These are phyloP conservation scores for Bonia amplexicaulis DNA, from an alignment of 176 grass and related monocot genomes.

Conservation along the genomic window DNA sequence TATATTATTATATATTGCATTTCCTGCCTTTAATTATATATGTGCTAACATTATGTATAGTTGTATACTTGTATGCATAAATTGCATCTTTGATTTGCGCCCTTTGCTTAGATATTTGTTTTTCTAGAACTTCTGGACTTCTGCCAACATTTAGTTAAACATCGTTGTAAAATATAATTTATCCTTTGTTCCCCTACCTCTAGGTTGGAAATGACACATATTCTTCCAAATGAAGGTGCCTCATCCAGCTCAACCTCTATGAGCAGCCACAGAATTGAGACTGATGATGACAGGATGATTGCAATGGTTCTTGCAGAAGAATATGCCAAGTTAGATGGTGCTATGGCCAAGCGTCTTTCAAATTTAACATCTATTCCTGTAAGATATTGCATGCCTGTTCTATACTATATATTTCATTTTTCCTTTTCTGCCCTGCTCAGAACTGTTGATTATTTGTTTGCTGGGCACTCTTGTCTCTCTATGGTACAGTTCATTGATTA, in stretches of 20 bases:
- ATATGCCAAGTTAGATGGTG: slow-evolving; percentile 86
- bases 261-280: slow-evolving; percentile 60
- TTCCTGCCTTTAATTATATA: background rate
- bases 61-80: background rate
- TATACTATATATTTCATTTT: slow-evolving; percentile 10
- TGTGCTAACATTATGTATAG: background rate
- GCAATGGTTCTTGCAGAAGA: slow-evolving; percentile 95
- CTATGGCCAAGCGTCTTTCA: slow-evolving; percentile 80
- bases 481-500: background rate
- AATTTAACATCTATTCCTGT: slow-evolving; percentile 88
- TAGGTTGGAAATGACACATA: slow-evolving; percentile 50
- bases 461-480: background rate
- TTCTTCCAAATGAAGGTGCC: slow-evolving; percentile 51
- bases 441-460: background rate
- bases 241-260: slow-evolving; percentile 69
- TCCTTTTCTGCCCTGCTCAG: background rate
- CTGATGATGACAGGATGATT: slow-evolving; percentile 87
- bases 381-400: slow-evolving; percentile 26
- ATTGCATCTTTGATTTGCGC: background rate
- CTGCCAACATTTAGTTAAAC: background rate
- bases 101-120: background rate
- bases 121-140: background rate
- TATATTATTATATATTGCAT: background rate
- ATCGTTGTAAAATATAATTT: background rate
- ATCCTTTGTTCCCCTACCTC: background rate